Evolutionary conservation across 768 basidiomycete genomes (phyloP).

Genomic region (Termitomyces sp.): DNA sequence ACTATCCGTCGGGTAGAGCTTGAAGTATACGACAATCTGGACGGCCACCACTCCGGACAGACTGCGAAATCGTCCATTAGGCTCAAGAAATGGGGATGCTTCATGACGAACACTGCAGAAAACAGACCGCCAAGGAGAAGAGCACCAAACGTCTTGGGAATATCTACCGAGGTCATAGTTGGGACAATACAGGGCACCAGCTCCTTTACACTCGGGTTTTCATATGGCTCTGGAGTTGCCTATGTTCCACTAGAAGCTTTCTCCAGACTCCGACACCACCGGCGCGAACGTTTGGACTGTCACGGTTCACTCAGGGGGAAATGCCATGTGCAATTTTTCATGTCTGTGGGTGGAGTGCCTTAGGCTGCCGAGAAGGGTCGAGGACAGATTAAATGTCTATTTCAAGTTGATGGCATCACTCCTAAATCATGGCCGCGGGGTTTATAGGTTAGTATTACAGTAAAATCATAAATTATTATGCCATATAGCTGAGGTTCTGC

Average conservation of each 20-base stretch:
- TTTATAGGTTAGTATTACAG: too few species aligned
- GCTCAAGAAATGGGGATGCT: neutral
- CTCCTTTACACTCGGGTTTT: neutral
- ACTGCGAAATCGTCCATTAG: conserved; percentile 5
- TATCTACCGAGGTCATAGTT: conserved; percentile 7
- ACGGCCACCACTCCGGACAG: conserved; percentile 23
- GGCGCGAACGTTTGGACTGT: too few species aligned
- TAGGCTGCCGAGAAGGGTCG: neutral
- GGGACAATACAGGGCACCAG: neutral
- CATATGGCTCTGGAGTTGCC: neutral
- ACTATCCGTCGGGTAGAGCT: conserved; percentile 19
- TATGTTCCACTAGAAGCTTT: too few species aligned
- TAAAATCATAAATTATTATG: too few species aligned
- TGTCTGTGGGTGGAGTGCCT: neutral
- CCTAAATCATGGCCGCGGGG: too few species aligned
- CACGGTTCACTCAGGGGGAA: neutral
- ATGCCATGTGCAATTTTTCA: neutral
- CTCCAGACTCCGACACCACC: too few species aligned
- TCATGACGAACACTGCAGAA: conserved; percentile 21
- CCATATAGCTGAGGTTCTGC: too few species aligned
- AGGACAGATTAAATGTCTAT: too few species aligned
- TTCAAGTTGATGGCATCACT: too few species aligned
- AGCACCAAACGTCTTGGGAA: conserved; percentile 24
- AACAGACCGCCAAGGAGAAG: conserved; percentile 25
- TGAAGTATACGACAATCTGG: conserved; percentile 24